phyloP scores from a whole-genome alignment of 352 stramenopile genomes.

The Phytopythium montanum region DNA sequence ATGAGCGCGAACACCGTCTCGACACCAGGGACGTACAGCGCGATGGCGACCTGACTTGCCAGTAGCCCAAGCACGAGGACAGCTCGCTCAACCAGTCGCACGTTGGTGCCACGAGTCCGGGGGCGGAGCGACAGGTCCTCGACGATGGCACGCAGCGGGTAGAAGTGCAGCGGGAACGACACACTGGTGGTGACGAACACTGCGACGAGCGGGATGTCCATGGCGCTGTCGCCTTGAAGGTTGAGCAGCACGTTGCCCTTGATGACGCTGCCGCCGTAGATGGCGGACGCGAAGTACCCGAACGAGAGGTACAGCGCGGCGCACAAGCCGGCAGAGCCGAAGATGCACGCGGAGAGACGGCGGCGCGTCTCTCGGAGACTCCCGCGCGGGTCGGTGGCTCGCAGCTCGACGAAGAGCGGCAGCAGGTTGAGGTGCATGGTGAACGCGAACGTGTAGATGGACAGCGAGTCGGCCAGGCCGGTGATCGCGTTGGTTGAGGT shows the following conservation, averaged over 20 bases:
- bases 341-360: slow-evolving; percentile 47
- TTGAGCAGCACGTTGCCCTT: slow-evolving; percentile 57
- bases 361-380: slow-evolving; percentile 16
- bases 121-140: slow-evolving; percentile 24
- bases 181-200: slow-evolving; percentile 41
- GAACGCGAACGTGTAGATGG: slow-evolving; percentile 80
- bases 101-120: neutral
- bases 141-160: slow-evolving; percentile 31
- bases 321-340: slow-evolving; percentile 33
- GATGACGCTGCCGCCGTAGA: slow-evolving; percentile 36
- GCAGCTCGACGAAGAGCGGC: slow-evolving; percentile 63
- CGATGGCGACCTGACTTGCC: slow-evolving; percentile 23
- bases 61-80: slow-evolving; percentile 18
- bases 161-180: slow-evolving; percentile 51
- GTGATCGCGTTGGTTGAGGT: neutral
- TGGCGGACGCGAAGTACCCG: slow-evolving; percentile 30
- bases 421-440: slow-evolving; percentile 80
- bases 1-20: slow-evolving; percentile 52
- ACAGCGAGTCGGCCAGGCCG: slow-evolving; percentile 40
- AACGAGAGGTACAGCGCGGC: slow-evolving; percentile 48
- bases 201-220: slow-evolving; percentile 39
- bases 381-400: slow-evolving; percentile 16
- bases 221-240: slow-evolving; percentile 31
- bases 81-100: slow-evolving; percentile 10
- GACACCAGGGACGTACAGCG: slow-evolving; percentile 38